Base-by-base conservation (phyloP, 768 basidiomycete species). In the Boletus sensibilis region DNA sequence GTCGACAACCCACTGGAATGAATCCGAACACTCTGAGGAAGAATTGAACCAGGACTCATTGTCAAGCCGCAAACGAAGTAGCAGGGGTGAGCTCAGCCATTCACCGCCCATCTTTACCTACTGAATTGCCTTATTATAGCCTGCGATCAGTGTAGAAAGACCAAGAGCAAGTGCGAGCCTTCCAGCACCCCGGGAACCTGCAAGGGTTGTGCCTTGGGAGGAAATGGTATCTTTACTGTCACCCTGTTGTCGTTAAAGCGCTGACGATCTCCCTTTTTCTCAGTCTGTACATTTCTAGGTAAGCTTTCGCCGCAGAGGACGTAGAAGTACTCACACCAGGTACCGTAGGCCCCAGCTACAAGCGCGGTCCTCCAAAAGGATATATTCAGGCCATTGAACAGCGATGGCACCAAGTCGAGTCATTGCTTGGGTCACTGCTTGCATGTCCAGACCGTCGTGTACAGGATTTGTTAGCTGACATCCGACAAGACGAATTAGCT, bases 361-460 rank as follows among this genome's bases (percentile, higher is more conserved):
- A 88, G 67, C 86, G 92, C 10, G 92, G 92, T 11, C 89, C 89
- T 11, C 90, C 90, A 7, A 92, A 92, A 66, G 93, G 93, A 20
- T 95, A 95, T 69, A 94, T 95, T 48, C 90, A 94, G 69, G 92
- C 92, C 38, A 93, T 95, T 50, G 93, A 95, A 74, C 88, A 90
- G 56, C 74, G 92, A 64, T 89, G 93, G 85, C 93, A 95, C 64
- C 90, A 94, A 68, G 89, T 94, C 63, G 94, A 95, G 72, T 89
- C 92, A 13, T 75, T 95, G n/a, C 78, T 95, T 6, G 93, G 91
- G 35, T 86, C 88, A 13, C 78, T 95, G 50, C 77, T 94, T 48
- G 83, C 87, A 62, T 89, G 87, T 55, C 78, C 81, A 29, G 86
- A 90, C 68, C 75, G 81, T 18, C 75, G 85, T 55, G 84, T 89